These are phyloP conservation scores for Penicillium sp. DNA, from an alignment of 2,329 filamentous ascomycete species.

Conservation along the genomic window DNA sequence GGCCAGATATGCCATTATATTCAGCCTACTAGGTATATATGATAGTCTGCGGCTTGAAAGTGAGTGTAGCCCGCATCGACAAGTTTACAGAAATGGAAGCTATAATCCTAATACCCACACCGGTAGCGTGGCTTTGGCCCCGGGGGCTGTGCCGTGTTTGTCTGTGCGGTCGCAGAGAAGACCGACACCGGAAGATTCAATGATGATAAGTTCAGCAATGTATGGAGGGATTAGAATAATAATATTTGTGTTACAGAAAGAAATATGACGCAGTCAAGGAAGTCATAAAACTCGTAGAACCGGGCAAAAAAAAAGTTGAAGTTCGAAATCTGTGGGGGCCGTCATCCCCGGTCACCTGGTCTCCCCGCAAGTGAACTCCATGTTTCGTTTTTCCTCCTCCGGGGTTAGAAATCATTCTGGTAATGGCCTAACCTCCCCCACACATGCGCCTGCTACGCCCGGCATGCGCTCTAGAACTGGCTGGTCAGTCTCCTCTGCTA, in stretches of 20 bases:
- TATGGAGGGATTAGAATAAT: background rate
- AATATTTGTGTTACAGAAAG: background rate
- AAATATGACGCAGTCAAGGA: background rate
- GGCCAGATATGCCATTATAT: background rate
- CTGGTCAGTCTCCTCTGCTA: constrained; percentile 34
- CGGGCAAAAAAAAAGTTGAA: background rate
- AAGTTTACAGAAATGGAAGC: background rate
- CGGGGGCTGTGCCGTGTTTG: background rate
- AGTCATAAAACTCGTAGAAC: background rate
- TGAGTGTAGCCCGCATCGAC: background rate
- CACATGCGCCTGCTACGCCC: constrained; percentile 22
- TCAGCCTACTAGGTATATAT: background rate
- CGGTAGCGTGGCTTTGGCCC: background rate
- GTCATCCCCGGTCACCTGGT: constrained; percentile 3
- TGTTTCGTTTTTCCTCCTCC: constrained; percentile 5
- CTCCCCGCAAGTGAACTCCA: constrained; percentile 5
- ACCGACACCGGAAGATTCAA: background rate
- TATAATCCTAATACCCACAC: background rate
- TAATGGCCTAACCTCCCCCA: background rate
- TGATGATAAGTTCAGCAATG: background rate
- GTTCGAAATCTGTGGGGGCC: background rate
- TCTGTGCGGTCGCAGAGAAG: background rate
- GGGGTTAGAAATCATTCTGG: background rate
- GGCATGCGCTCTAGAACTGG: constrained; percentile 47
- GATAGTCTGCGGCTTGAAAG: background rate